phyloP scores from a whole-genome alignment of 495 filamentous ascomycete species.

The Penicillium paxilli region DNA sequence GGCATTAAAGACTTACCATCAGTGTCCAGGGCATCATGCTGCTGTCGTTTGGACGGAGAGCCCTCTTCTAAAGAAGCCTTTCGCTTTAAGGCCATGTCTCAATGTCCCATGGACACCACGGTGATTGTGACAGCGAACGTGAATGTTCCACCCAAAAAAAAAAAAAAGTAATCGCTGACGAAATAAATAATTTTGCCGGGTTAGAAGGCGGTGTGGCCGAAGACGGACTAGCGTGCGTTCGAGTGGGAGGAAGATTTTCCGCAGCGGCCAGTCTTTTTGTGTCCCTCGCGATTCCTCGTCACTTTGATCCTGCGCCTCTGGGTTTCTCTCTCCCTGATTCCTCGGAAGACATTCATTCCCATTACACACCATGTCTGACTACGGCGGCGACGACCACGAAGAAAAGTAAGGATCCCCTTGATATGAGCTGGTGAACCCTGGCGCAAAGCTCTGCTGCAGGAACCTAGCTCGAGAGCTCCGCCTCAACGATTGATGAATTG shows the following conservation, averaged over 20 bases:
- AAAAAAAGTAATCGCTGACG: neutral
- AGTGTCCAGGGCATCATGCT: constrained; percentile 23
- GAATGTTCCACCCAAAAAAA: neutral
- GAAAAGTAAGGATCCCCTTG: constrained; percentile 43
- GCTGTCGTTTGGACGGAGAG: constrained; percentile 30
- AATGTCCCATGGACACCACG: neutral
- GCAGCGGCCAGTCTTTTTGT: constrained; percentile 25
- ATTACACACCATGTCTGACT: constrained; percentile 74
- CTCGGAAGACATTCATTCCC: constrained; percentile 8
- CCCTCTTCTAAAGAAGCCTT: constrained; percentile 25
- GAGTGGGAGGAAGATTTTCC: constrained; percentile 38
- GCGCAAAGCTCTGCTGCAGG: constrained; percentile 6
- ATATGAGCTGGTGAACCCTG: neutral
- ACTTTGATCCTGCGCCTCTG: constrained; percentile 9
- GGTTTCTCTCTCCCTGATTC: constrained; percentile 25
- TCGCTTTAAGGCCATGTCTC: constrained; percentile 31
- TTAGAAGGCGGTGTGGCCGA: constrained; percentile 32
- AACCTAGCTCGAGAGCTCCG: constrained; percentile 10
- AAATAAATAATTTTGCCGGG: constrained; percentile 40
- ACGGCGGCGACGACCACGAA: constrained; percentile 63
- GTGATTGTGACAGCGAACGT: neutral
- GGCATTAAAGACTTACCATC: constrained; percentile 25
- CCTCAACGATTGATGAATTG: constrained; percentile 5
- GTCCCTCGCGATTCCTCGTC: constrained; percentile 21
- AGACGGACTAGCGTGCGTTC: constrained; percentile 28